Percentiles rank a stretch among this genome's conserved stretches.
These are phyloP conservation scores for Lecanicillium sp. DNA, from an alignment of 2,329 filamentous ascomycete genomes.

Conservation along the genomic window DNA sequence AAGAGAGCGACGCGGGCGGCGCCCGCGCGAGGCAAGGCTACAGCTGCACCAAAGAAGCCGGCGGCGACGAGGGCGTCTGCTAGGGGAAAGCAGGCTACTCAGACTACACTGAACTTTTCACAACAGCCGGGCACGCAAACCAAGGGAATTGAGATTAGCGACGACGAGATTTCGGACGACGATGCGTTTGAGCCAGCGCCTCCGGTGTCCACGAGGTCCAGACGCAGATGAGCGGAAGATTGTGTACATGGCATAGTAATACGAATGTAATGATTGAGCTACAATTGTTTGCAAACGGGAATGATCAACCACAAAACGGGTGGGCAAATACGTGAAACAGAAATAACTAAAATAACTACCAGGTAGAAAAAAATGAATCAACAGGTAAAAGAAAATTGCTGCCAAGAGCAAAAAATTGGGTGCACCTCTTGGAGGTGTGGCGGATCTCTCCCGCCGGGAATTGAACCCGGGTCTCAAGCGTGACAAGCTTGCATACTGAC, in stretches of 20 bases:
- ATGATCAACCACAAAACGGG: neutral
- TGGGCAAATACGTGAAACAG: neutral
- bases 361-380: neutral
- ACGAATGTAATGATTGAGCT: constrained; percentile 2
- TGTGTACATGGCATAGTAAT: neutral
- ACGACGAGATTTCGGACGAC: constrained; percentile 59
- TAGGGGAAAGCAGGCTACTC: constrained; percentile 40
- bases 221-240: constrained; percentile 21
- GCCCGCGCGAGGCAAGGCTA: too few species aligned
- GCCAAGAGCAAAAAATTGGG: constrained; percentile 4
- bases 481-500: constrained; percentile 21
- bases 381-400: neutral
- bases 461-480: constrained; percentile 21
- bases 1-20: constrained; percentile 14
- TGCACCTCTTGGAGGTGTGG: constrained; percentile 11
- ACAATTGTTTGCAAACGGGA: too few species aligned
- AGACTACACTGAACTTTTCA: constrained; percentile 47
- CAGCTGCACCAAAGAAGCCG: constrained; percentile 15
- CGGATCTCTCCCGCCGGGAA: constrained; percentile 20
- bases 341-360: neutral
- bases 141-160: constrained; percentile 53
- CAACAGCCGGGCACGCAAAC: constrained; percentile 38
- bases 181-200: constrained; percentile 53
- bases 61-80: constrained; percentile 23
- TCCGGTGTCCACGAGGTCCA: constrained; percentile 25